Conservation (phyloP, 2,329 filamentous ascomycete species). For the Chrysoporthe deuterocubensis region DNA sequence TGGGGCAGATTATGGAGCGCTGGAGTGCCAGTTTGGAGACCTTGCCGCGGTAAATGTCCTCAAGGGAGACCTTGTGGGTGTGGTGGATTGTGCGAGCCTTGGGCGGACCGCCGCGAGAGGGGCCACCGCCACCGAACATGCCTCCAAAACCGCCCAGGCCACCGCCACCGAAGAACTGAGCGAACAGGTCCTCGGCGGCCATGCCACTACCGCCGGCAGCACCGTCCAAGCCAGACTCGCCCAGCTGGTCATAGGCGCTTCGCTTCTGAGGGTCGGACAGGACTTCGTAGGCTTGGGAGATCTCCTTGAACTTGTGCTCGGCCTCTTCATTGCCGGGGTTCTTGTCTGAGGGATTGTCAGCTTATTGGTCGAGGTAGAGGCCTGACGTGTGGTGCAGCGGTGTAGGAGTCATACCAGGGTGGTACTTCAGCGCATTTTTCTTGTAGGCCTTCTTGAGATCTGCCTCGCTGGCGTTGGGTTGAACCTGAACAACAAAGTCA, state of each 20-base stretch:
- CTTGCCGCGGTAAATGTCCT: constrained; percentile 98
- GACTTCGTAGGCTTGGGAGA: constrained; percentile 94
- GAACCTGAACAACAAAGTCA: constrained; percentile 58
- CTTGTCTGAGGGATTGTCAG: constrained; percentile 69
- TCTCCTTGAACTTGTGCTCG: constrained; percentile 97
- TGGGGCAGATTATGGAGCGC: constrained; percentile 94
- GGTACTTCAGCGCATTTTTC: constrained; percentile 79
- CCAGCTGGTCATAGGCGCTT: constrained; percentile 93
- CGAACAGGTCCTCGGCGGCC: constrained; percentile 94
- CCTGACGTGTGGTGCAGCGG: not conserved
- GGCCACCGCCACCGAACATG: constrained; percentile 77
- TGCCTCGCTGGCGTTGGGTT: constrained; percentile 77
- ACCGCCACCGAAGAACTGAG: constrained; percentile 89
- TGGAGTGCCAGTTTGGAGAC: constrained; percentile 96
- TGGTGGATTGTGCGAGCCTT: constrained; percentile 97
- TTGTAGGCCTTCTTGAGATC: constrained; percentile 94
- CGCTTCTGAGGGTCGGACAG: constrained; percentile 93
- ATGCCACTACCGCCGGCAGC: constrained; percentile 81
- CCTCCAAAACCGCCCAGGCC: constrained; percentile 75
- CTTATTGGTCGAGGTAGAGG: not conserved
- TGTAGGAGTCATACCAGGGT: constrained; percentile 68
- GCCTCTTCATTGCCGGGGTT: constrained; percentile 92
- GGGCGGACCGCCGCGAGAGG: constrained; percentile 79
- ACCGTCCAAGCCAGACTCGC: constrained; percentile 93
- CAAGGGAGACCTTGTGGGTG: constrained; percentile 96